Evolutionary conservation across 371 early-diverging fungal species (phyloP).

Genomic region (Globomyces sp.): DNA sequence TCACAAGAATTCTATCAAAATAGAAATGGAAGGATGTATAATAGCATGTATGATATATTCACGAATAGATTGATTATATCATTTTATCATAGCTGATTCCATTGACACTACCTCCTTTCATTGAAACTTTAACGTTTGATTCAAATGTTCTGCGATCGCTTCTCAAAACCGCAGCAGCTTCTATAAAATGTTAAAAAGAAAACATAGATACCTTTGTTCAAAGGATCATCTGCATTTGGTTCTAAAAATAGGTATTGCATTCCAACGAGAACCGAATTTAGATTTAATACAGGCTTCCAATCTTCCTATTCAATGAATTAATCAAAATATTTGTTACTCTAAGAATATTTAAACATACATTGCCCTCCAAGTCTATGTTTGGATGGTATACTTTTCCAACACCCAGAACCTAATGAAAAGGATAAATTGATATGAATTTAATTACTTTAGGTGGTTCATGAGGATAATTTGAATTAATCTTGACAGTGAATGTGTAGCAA

Average conservation of each 20-base stretch:
- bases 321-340: conserved; percentile 50
- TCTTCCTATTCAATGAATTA: conserved; percentile 52
- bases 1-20: too few species aligned
- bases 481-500: conserved; percentile 88
- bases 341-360: conserved; percentile 98
- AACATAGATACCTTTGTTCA: conserved; percentile 77
- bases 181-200: conserved; percentile 30
- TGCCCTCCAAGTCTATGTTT: conserved; percentile 97
- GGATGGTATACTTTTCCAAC: conserved; percentile 91
- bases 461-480: conserved; percentile 92
- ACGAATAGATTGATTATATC: too few species aligned
- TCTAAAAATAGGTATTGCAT: conserved; percentile 95
- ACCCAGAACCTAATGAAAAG: not conserved
- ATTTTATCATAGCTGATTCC: conserved; percentile 59
- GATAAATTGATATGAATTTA: not conserved
- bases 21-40: too few species aligned
- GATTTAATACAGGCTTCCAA: conserved; percentile 99
- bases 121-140: conserved; percentile 63
- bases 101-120: conserved; percentile 69
- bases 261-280: conserved; percentile 95
- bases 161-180: conserved; percentile 75
- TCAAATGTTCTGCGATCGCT: conserved; percentile 65
- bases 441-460: conserved; percentile 98
- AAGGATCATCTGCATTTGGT: conserved; percentile 99
- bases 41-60: too few species aligned